phyloP scores from a whole-genome alignment of 768 basidiomycete species.

The Sarcodon aspratus region DNA sequence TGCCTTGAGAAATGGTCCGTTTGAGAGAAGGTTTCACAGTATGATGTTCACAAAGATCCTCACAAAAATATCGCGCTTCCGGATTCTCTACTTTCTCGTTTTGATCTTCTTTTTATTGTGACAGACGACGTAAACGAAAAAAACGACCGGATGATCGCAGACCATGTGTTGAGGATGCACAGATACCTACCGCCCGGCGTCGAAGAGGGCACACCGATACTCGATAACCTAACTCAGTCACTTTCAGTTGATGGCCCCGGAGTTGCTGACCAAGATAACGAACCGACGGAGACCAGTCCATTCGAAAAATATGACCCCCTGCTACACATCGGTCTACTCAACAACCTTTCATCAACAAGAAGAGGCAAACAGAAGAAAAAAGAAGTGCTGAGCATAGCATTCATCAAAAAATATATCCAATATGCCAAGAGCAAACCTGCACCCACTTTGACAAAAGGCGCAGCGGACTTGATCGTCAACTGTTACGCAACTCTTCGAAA shows the following conservation, averaged over 20 bases:
- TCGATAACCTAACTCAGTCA: conserved; percentile 81
- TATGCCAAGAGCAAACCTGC: conserved; percentile 86
- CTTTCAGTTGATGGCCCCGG: conserved; percentile 79
- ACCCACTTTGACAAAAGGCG: conserved; percentile 83
- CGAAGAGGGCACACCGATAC: conserved; percentile 88
- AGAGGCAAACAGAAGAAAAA: conserved; percentile 47
- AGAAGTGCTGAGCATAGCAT: conserved; percentile 85
- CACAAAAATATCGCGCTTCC: conserved; percentile 98
- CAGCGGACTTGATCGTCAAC: conserved; percentile 87
- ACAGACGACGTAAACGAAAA: conserved; percentile 97
- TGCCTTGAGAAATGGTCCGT: conserved; percentile 1
- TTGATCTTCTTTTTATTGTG: conserved; percentile 95
- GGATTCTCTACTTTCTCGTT: conserved; percentile 95
- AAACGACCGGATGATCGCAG: conserved; percentile 88
- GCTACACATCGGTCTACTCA: conserved; percentile 72
- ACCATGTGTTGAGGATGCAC: conserved; percentile 96
- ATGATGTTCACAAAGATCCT: conserved; percentile 98
- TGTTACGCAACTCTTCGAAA: conserved; percentile 89
- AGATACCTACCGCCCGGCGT: conserved; percentile 93
- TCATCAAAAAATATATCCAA: conserved; percentile 98
- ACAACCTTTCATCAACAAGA: conserved; percentile 29
- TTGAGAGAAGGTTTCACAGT: conserved; percentile 36
- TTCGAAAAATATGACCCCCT: conserved; percentile 97
- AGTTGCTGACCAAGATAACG: conserved; percentile 26
- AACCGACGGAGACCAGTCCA: conserved; percentile 61